Base-by-base conservation (phyloP, 768 basidiomycete genomes). In the Leucocoprinus leucothites region DNA sequence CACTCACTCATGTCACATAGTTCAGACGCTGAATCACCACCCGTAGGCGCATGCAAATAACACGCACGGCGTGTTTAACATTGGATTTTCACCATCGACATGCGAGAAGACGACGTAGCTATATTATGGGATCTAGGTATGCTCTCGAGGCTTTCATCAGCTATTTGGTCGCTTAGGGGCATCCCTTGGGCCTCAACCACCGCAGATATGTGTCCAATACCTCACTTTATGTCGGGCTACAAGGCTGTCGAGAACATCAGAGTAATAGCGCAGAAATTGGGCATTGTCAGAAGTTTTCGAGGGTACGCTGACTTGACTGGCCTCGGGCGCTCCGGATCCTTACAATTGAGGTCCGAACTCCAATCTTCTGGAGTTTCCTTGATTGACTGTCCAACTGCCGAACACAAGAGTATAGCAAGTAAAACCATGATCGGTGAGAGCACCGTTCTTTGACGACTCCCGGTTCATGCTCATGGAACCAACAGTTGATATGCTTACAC, bases 401-500 rank as follows among this genome's bases (percentile, higher is more conserved):
- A 48, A 11, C 53, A 34, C 9, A 36, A 35, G 16, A 54, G 58
- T 25, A 40, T 55, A 24, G 45, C 58, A 41, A 51, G 53, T 9
- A 56, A 34, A 58, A 40, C 42, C 11, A 35, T 56, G 53, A 35
- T 53, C 51, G 58, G 58, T 55, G 13, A 46, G 53, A 5, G 21
- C 21, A 16, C 16, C n/a, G 14, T 6, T 35, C 14, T 14, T 22
- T 8, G 3, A 19, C 38, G 16, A 4, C 22, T 26, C 31, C 14
- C 13, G 31, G 31, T 31, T 28, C 22, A 24, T 49, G 31, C 28
- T 14, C 7, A 25, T 26, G 16, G 28, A 14, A 38, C 26, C 24
- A 26, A 13, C 18, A 68, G 65, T 63, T 40, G 64, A 67, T 46
- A 61, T 68, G 62, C 61, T 65, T 26, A 22, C 61, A 13, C 59